Evolutionary conservation across 2,329 filamentous ascomycete species (phyloP).

Genomic region (Sporothrix schenckii): DNA sequence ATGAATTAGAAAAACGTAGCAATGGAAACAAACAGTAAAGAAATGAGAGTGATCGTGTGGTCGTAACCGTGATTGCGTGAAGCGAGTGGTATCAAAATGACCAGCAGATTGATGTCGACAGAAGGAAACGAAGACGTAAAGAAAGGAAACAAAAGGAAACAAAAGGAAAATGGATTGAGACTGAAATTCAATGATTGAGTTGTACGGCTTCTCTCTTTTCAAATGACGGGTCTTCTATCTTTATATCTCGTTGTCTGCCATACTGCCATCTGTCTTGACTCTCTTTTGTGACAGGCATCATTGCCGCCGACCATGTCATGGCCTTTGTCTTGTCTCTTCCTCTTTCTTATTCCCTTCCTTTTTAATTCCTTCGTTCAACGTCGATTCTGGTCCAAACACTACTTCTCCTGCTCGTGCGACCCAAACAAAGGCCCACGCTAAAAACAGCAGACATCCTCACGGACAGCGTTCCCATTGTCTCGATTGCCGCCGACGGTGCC

Average conservation of each 20-base stretch:
- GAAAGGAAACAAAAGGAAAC: neutral
- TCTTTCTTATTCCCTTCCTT: neutral
- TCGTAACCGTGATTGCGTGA: neutral
- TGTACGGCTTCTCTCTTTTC: no score
- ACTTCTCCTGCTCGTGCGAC: neutral
- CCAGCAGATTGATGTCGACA: constrained; percentile 26
- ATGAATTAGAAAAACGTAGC: constrained; percentile 3
- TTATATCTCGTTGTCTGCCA: constrained; percentile 18
- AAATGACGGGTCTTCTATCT: neutral
- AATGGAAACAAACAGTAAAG: neutral
- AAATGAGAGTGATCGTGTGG: neutral
- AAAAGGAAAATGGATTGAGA: neutral
- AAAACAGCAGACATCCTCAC: no score
- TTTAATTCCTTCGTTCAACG: neutral
- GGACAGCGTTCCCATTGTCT: constrained; percentile 8
- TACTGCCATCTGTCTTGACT: neutral
- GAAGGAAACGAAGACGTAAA: neutral
- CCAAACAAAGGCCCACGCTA: constrained; percentile 27
- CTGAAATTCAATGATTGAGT: neutral
- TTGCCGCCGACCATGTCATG: constrained; percentile 22
- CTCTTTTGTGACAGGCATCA: constrained; percentile 8
- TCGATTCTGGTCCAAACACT: constrained; percentile 27
- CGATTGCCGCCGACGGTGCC: constrained; percentile 22
- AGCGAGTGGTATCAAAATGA: constrained; percentile 25
- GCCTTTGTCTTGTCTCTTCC: neutral